Percentiles rank a stretch among this genome's conserved stretches.
Evolutionary conservation across 1,284 basidiomycete species (phyloP).

Genomic region (Microbotryum lychnidis-dioicae): DNA sequence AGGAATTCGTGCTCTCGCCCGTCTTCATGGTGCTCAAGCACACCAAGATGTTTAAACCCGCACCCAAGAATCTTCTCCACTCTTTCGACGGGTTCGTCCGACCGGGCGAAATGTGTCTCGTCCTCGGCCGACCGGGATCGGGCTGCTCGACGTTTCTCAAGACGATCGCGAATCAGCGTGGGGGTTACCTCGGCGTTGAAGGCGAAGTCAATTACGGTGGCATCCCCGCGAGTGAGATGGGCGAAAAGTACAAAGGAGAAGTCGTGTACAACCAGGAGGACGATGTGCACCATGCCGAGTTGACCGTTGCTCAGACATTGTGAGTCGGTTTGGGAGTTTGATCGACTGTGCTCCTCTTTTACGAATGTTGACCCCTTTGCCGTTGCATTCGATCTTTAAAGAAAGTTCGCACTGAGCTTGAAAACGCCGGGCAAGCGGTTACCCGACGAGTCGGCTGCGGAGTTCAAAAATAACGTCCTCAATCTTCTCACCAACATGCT

Average conservation of each 20-base stretch:
- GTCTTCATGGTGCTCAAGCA: conserved; percentile 40
- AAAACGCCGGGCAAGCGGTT: conserved; percentile 47
- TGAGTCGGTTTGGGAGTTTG: too few species aligned
- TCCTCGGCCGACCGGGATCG: conserved; percentile 46
- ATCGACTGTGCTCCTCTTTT: too few species aligned
- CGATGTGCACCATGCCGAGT: conserved; percentile 49
- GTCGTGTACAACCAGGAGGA: conserved; percentile 43
- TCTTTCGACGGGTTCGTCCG: conserved; percentile 62
- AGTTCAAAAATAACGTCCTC: conserved; percentile 49
- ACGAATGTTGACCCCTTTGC: too few species aligned
- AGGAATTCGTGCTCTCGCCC: conserved; percentile 54
- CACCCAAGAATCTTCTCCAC: conserved; percentile 36
- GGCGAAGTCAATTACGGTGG: conserved; percentile 53
- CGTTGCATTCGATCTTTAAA: conserved; percentile 33
- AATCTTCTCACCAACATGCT: conserved; percentile 52
- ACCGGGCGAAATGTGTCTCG: conserved; percentile 53
- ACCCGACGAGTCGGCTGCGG: conserved; percentile 44
- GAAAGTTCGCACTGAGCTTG: conserved; percentile 50
- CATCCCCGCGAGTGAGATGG: conserved; percentile 48
- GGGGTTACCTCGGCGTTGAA: conserved; percentile 40
- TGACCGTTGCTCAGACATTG: conserved; percentile 45
- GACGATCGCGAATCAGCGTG: conserved; percentile 37
- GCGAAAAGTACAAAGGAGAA: conserved; percentile 57
- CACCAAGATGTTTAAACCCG: conserved; percentile 31
- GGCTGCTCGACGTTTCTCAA: conserved; percentile 42